phyloP scores from a whole-genome alignment of 192 early-diverging fungal species.

The Paraglomus brasilianum region DNA sequence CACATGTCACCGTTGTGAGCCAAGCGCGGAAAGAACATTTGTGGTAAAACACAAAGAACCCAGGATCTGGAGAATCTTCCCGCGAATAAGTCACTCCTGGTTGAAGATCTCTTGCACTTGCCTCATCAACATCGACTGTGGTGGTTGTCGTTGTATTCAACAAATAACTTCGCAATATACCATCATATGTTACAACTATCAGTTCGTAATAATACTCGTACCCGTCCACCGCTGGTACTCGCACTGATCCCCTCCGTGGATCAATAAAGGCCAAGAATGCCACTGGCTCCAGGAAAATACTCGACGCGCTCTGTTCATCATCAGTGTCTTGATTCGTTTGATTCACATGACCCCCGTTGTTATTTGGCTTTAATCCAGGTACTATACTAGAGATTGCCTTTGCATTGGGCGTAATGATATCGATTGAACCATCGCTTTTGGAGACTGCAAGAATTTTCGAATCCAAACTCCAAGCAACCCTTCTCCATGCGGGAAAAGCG shows the following conservation, averaged over 20 bases:
- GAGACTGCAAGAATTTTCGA: constrained; percentile 41
- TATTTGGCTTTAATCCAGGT: constrained; percentile 30
- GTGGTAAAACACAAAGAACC: constrained; percentile 49
- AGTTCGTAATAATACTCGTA: constrained; percentile 54
- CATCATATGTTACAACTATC: constrained; percentile 51
- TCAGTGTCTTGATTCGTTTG: constrained; percentile 9
- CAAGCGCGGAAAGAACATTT: constrained; percentile 48
- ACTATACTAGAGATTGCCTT: constrained; percentile 37
- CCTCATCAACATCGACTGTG: constrained; percentile 3
- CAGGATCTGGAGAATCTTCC: constrained; percentile 46
- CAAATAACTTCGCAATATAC: constrained; percentile 53
- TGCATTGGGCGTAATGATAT: constrained; percentile 41
- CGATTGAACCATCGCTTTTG: constrained; percentile 47
- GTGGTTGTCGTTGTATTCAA: constrained; percentile 45
- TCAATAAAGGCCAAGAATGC: constrained; percentile 42
- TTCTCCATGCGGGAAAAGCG: constrained; percentile 45
- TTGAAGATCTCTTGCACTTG: constrained; percentile 2
- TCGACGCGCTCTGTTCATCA: constrained; percentile 19
- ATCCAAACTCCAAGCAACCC: constrained; percentile 44
- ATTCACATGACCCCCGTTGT: not conserved
- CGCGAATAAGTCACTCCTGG: constrained; percentile 39
- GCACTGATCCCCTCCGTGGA: constrained; percentile 11
- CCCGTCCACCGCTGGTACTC: constrained; percentile 37
- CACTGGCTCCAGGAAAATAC: constrained; percentile 44
- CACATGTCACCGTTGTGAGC: constrained; percentile 45